A percentile compares a stretch with the other conserved stretches of the same genome.
Conservation (phyloP, 495 filamentous ascomycete species). For the Chaetomium cochliodes region DNA sequence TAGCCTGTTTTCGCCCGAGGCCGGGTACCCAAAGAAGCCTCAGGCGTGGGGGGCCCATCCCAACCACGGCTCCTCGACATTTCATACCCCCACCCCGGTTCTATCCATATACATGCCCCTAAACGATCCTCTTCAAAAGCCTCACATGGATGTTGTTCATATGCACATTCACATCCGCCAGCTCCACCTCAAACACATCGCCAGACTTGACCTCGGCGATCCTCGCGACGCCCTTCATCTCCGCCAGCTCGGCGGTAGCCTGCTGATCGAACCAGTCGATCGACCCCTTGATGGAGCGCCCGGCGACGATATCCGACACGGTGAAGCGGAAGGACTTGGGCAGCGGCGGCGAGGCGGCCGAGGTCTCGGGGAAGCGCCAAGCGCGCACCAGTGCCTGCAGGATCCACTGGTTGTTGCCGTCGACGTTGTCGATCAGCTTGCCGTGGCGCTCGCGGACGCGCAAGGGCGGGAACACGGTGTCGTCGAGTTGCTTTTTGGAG, state of each 20-base stretch:
- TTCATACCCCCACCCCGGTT: background rate
- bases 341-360: slow-evolving; percentile 33
- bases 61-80: background rate
- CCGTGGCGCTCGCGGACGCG: slow-evolving; percentile 50
- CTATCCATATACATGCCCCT: background rate
- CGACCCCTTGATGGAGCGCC: slow-evolving; percentile 28
- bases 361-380: slow-evolving; percentile 63
- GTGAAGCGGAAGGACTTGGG: slow-evolving; percentile 62
- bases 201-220: slow-evolving; percentile 43
- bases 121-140: slow-evolving; percentile 38
- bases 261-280: slow-evolving; percentile 44
- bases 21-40: background rate
- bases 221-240: slow-evolving; percentile 33
- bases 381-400: slow-evolving; percentile 71
- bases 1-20: background rate
- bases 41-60: background rate
- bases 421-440: slow-evolving; percentile 31
- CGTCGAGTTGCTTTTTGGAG: slow-evolving; percentile 53
- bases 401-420: slow-evolving; percentile 55
- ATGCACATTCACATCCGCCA: slow-evolving; percentile 58
- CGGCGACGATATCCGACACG: slow-evolving; percentile 35
- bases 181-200: slow-evolving; percentile 59
- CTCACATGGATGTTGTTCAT: slow-evolving; percentile 51
- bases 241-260: slow-evolving; percentile 35
- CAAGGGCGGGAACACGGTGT: slow-evolving; percentile 49